These are phyloP conservation scores for Pouteria campechiana DNA, from an alignment of 179 eudicot genomes.

Conservation along the genomic window DNA sequence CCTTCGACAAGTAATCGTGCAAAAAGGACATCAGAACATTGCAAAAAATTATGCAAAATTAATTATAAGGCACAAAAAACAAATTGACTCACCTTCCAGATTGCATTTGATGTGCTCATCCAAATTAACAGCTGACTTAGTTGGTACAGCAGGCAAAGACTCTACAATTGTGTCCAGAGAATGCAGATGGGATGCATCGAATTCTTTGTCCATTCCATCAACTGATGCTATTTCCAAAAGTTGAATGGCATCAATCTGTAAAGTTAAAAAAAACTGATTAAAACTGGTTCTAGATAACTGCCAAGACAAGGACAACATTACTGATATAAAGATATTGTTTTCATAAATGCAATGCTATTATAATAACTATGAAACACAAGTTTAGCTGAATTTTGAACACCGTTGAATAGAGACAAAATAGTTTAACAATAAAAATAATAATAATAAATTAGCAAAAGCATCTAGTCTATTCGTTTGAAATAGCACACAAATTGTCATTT, in stretches of 20 bases:
- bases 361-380: no score
- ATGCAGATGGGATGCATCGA: constrained; percentile 33
- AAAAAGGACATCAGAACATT: no score
- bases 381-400: background rate
- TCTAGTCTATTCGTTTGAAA: no score
- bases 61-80: background rate
- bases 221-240: constrained; percentile 56
- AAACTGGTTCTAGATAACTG: background rate
- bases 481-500: no score
- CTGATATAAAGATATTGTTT: background rate
- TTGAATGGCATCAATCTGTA: constrained; percentile 54
- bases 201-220: constrained; percentile 51
- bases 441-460: background rate
- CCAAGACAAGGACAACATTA: background rate
- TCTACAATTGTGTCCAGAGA: constrained; percentile 27
- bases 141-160: constrained; percentile 31
- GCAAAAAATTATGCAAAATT: background rate
- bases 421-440: background rate
- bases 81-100: constrained; percentile 46
- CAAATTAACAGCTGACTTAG: constrained; percentile 19
- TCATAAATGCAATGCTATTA: no score
- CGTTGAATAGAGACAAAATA: background rate
- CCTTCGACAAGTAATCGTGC: constrained; percentile 27
- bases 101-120: constrained; percentile 43
- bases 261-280: constrained; percentile 4